Conservation (phyloP, 805 yeast genomes). For the Ogataea methanolica region DNA sequence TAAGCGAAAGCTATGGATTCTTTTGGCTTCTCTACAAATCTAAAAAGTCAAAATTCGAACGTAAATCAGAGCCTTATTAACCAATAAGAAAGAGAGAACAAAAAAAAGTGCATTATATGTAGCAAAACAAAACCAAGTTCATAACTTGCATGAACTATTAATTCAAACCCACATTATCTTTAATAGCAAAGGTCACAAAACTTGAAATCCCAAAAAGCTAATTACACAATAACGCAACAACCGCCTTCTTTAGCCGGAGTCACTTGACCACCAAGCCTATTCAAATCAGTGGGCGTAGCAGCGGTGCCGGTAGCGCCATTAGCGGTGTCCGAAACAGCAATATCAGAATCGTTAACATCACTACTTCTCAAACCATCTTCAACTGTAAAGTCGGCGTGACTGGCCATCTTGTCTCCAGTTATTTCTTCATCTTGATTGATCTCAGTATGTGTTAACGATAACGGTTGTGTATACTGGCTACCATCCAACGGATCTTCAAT, state of each 20-base stretch:
- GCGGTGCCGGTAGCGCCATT: not conserved
- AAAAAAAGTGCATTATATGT: no score
- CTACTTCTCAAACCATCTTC: not conserved
- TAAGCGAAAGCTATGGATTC: no score
- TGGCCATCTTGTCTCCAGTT: not conserved
- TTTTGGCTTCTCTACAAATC: no score
- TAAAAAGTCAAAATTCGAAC: no score
- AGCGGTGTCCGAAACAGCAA: not conserved
- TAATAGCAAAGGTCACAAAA: not conserved
- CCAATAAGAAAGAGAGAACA: no score
- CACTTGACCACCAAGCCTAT: not conserved
- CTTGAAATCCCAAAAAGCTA: not conserved
- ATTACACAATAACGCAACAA: conserved; percentile 15
- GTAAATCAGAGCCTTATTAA: no score
- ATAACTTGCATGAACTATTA: no score
- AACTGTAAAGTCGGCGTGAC: not conserved
- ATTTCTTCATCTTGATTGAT: conserved; percentile 2
- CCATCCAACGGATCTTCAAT: not conserved
- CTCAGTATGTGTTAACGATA: conserved; percentile 2
- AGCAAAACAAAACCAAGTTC: no score
- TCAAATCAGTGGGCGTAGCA: not conserved
- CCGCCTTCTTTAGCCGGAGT: conserved; percentile 2
- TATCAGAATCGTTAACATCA: not conserved
- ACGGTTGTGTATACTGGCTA: not conserved
- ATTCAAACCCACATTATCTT: no score